Conservation (phyloP, 257 asterid species). For the Ophiorrhiza pumila region DNA sequence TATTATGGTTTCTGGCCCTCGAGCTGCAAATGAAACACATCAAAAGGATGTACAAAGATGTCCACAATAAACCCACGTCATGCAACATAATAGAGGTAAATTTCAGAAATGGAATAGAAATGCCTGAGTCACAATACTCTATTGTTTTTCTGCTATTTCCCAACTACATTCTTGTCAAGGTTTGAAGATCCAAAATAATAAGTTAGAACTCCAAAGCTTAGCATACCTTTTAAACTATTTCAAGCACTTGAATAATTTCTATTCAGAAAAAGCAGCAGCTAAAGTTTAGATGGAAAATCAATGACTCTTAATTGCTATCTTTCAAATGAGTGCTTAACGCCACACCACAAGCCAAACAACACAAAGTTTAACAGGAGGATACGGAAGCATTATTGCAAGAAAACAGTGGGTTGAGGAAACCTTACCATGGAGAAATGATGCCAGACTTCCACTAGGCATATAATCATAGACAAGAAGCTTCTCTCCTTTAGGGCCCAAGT, state of each 20-base stretch:
- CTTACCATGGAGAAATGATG: slow-evolving; percentile 89
- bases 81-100: too few species aligned
- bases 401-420: neutral
- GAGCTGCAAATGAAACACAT: slow-evolving; percentile 27
- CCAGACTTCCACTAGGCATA: slow-evolving; percentile 83
- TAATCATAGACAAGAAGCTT: slow-evolving; percentile 95
- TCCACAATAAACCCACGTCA: too few species aligned
- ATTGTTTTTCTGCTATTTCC: neutral
- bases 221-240: neutral
- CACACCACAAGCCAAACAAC: neutral
- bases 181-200: neutral
- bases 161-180: neutral
- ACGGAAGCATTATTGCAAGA: neutral
- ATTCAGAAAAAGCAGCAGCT: neutral
- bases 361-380: neutral
- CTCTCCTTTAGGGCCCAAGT: slow-evolving; percentile 95
- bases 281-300: neutral
- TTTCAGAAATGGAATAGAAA: neutral
- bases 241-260: neutral
- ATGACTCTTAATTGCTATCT: neutral
- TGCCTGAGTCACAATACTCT: neutral
- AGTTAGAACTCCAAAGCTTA: neutral
- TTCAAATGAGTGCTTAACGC: neutral
- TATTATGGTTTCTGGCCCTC: slow-evolving; percentile 46
- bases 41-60: neutral